phyloP scores from a whole-genome alignment of 371 early-diverging fungal genomes.

The Umbelopsis sp. region DNA sequence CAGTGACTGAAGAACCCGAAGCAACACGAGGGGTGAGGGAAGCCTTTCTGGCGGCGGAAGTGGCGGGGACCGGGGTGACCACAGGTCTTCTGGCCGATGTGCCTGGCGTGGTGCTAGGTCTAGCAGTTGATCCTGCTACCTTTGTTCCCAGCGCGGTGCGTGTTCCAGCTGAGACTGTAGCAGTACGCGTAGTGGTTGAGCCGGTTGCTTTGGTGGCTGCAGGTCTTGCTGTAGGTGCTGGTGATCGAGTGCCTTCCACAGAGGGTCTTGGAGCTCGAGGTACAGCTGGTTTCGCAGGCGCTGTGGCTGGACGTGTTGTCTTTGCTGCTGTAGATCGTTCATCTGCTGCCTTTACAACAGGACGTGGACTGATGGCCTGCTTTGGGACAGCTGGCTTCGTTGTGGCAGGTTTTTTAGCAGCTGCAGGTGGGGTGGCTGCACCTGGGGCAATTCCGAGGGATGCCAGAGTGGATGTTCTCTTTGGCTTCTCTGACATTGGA shows the following conservation, averaged over 20 bases:
- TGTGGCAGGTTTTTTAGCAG: neutral
- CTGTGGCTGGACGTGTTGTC: neutral
- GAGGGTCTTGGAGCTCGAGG: neutral
- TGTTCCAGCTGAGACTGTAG: neutral
- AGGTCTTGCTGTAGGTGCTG: neutral
- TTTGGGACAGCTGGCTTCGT: neutral
- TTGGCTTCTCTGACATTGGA: slow-evolving; percentile 14
- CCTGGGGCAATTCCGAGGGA: slow-evolving; percentile 12
- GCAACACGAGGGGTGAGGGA: neutral
- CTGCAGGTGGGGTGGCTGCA: neutral
- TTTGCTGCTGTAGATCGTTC: neutral
- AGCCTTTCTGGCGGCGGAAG: neutral
- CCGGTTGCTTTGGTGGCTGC: neutral
- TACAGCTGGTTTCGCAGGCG: neutral
- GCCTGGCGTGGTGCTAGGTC: neutral
- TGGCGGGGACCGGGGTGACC: neutral
- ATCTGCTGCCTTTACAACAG: neutral
- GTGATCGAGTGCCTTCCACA: neutral
- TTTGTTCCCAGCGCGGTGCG: neutral
- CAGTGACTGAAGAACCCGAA: neutral
- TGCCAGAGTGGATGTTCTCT: slow-evolving; percentile 14
- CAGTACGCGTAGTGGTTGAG: neutral
- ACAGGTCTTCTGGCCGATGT: neutral
- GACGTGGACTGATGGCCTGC: neutral
- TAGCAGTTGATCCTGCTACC: neutral